A percentile compares a stretch with the other conserved stretches of the same genome.
phyloP scores from a whole-genome alignment of 805 yeast species.

The Henningerozyma blattae region DNA sequence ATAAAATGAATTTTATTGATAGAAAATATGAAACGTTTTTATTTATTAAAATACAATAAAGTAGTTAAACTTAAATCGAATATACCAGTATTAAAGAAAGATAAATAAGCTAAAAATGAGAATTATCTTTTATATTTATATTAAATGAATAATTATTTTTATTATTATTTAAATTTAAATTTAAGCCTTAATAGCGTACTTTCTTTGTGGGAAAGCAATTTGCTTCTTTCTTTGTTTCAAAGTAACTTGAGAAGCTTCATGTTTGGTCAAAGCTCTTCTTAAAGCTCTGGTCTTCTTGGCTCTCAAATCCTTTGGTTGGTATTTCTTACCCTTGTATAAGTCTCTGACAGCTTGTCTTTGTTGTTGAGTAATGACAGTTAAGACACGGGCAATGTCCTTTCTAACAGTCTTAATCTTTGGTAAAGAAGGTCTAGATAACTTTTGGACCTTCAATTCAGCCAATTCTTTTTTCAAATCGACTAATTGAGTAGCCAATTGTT shows the following conservation, averaged over 20 bases:
- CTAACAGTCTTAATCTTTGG: slow-evolving; percentile 96
- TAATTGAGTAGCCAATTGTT: slow-evolving; percentile 88
- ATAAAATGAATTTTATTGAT: too few species aligned
- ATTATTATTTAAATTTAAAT: too few species aligned
- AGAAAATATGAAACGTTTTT: too few species aligned
- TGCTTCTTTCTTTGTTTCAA: slow-evolving; percentile 84
- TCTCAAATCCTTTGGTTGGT: slow-evolving; percentile 97
- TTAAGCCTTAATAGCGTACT: slow-evolving; percentile 97
- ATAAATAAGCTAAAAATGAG: too few species aligned
- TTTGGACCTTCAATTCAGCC: slow-evolving; percentile 92
- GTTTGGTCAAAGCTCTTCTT: slow-evolving; percentile 89
- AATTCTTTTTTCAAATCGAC: slow-evolving; percentile 94
- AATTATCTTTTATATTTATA: too few species aligned
- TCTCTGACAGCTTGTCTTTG: slow-evolving; percentile 93
- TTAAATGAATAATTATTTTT: too few species aligned
- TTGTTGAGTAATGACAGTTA: slow-evolving; percentile 92
- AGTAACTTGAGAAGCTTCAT: slow-evolving; percentile 74
- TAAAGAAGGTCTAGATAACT: slow-evolving; percentile 80
- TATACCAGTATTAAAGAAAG: too few species aligned
- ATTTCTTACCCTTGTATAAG: slow-evolving; percentile 90
- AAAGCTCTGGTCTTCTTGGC: slow-evolving; percentile 99
- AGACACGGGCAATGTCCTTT: slow-evolving; percentile 96
- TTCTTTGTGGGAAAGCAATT: slow-evolving; percentile 96
- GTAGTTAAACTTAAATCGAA: too few species aligned
- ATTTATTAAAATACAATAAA: too few species aligned